Base-by-base conservation (phyloP, 331 rosid genomes). In the Arachis monticola region DNA sequence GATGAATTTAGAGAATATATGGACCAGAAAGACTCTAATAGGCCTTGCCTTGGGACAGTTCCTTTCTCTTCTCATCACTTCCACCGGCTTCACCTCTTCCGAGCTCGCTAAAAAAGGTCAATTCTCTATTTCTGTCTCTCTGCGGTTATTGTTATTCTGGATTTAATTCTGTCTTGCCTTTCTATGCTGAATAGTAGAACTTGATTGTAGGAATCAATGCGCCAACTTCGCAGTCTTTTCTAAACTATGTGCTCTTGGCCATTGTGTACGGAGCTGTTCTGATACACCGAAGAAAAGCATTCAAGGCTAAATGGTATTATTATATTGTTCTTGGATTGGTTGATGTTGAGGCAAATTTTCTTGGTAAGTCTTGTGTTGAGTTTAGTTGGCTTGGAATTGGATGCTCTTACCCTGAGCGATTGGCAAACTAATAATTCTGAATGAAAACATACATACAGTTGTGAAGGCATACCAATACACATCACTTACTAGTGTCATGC, bases 391-490 rank as follows among this genome's bases (percentile, higher is more conserved):
- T 56, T 27, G 30, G 30, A 27, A 27, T 27, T 27, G 51, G 38
- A 38, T 64, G 67, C 59, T 73, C 61, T 41, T 57, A 50, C 69
- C 66, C 78, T 22, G 30, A 27, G 30, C 30, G 30, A 27, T 27
- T 27, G 30, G 30, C 30, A 27, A 27, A 27, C 30, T 27, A 27
- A 38, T 44, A 47, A 44, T 68, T 69, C 35, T 78, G 55, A 13
- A 17, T 75, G 78, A 70, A 79, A 38, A 38, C 41, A 35, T 35
- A 4, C 40, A 3, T 38, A 38, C 90, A 93, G 98, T 93, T 85
- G 98, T 90, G 78, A 88, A 88, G 88, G 93, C 98, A 5, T 93
- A 93, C 84, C 97, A 93, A 80, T 90, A 93, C 83, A 90, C 98
- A 68, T 88, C 97, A 35, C 73, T 93, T 51, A 93, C 98, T n/a